These are phyloP conservation scores for Chernovozyma aurita DNA, from an alignment of 1,139 yeast species.

Conservation along the genomic window DNA sequence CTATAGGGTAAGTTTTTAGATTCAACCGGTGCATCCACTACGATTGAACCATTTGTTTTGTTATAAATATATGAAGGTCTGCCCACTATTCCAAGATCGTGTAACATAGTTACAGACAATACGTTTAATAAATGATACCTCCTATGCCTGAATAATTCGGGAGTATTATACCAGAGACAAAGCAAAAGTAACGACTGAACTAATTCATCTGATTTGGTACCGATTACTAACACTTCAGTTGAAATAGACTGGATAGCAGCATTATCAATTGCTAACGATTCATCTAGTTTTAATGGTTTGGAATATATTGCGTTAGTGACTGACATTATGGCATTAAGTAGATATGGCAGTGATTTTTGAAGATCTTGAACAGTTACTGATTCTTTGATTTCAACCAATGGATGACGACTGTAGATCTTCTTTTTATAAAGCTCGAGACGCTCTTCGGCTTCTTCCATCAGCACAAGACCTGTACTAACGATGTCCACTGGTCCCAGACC, in stretches of 20 bases:
- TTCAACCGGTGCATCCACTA: conserved; percentile 16
- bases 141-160: conserved; percentile 76
- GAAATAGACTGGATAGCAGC: conserved; percentile 55
- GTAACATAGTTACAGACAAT: conserved; percentile 64
- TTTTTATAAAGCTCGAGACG: conserved; percentile 42
- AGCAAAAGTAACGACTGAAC: conserved; percentile 58
- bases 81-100: conserved; percentile 72
- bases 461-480: conserved; percentile 42
- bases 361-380: conserved; percentile 43
- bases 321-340: conserved; percentile 64
- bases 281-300: conserved; percentile 27
- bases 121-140: conserved; percentile 68
- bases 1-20: conserved; percentile 33
- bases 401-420: conserved; percentile 38
- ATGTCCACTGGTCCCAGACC: conserved; percentile 32
- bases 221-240: conserved; percentile 61
- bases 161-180: conserved; percentile 77
- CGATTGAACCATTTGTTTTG: conserved; percentile 13
- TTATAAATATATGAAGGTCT: conserved; percentile 35
- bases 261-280: conserved; percentile 45
- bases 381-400: conserved; percentile 50
- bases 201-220: conserved; percentile 69
- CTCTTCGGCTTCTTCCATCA: conserved; percentile 45
- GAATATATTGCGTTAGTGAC: conserved; percentile 43
- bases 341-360: conserved; percentile 49